Percentiles rank a stretch among this genome's conserved stretches.
Conservation (phyloP, 2,329 filamentous ascomycete species). For the Cordyceps militaris region DNA sequence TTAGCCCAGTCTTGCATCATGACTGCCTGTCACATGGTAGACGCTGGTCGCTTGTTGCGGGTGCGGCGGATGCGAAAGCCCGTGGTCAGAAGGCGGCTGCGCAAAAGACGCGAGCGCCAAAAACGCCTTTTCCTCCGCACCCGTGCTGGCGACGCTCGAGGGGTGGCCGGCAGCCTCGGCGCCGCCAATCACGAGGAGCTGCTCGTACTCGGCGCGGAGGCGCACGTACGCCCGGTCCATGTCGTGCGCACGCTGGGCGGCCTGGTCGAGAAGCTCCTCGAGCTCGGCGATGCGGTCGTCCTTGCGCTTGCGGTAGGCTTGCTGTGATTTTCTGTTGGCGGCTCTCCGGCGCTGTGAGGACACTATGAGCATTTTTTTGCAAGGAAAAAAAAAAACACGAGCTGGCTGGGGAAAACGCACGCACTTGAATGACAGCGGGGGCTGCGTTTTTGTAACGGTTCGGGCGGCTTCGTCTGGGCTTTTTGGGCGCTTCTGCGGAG, state of each 20-base stretch:
- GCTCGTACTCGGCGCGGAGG: constrained; percentile 40
- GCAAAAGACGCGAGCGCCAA: neutral
- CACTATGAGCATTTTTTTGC: too few species aligned
- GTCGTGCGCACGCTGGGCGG: constrained; percentile 48
- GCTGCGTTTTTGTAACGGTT: constrained; percentile 48
- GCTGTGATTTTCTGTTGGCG: constrained; percentile 27
- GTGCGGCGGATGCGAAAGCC: neutral
- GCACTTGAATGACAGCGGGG: constrained; percentile 41
- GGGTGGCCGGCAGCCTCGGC: neutral
- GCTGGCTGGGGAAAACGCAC: constrained; percentile 13
- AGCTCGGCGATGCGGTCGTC: constrained; percentile 58
- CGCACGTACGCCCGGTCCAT: constrained; percentile 46
- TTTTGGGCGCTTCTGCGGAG: constrained; percentile 5
- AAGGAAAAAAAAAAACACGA: neutral
- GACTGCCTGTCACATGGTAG: neutral
- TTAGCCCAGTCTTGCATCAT: neutral
- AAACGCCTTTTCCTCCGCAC: neutral
- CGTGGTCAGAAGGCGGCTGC: neutral
- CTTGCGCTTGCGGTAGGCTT: constrained; percentile 27
- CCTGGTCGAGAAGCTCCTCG: constrained; percentile 46
- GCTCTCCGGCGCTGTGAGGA: constrained; percentile 23
- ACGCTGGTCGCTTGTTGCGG: neutral
- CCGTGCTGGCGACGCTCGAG: neutral
- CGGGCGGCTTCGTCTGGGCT: constrained; percentile 41
- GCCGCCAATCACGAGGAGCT: constrained; percentile 21